Percentiles rank a stretch among this genome's conserved stretches.
Conservation (phyloP, 495 filamentous ascomycete species). For the Penicillium roqueforti region DNA sequence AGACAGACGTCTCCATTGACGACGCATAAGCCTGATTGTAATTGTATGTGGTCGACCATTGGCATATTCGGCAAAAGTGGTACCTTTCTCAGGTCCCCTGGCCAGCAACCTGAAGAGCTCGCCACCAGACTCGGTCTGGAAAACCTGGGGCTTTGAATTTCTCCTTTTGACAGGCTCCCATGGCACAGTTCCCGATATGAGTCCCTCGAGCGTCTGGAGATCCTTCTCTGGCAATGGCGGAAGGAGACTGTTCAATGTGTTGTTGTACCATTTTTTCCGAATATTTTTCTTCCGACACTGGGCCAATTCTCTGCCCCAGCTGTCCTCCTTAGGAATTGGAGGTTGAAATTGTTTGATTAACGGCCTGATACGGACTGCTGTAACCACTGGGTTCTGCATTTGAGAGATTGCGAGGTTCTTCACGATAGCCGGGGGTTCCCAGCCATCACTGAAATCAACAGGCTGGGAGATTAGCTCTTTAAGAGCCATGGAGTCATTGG, state of each 20-base stretch:
- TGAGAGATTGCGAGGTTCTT: constrained; percentile 38
- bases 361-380: constrained; percentile 22
- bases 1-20: constrained; percentile 43
- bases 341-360: constrained; percentile 42
- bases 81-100: constrained; percentile 32
- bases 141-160: constrained; percentile 9
- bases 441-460: constrained; percentile 27
- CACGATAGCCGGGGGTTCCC: constrained; percentile 34
- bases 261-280: constrained; percentile 55
- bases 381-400: constrained; percentile 21
- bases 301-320: constrained; percentile 58
- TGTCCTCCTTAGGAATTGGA: constrained; percentile 54
- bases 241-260: constrained; percentile 51
- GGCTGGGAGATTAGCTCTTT: constrained; percentile 19
- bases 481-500: constrained; percentile 27
- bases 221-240: constrained; percentile 69
- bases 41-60: constrained; percentile 39
- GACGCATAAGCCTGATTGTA: constrained; percentile 43
- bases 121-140: constrained; percentile 2
- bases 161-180: constrained; percentile 41
- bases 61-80: constrained; percentile 30
- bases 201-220: constrained; percentile 55
- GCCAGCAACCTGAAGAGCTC: constrained; percentile 23
- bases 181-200: constrained; percentile 50
- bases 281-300: constrained; percentile 53